Percentiles rank a stretch among this genome's conserved stretches.
Conservation (phyloP, 495 filamentous ascomycete genomes). For the Cercophora sp. region DNA sequence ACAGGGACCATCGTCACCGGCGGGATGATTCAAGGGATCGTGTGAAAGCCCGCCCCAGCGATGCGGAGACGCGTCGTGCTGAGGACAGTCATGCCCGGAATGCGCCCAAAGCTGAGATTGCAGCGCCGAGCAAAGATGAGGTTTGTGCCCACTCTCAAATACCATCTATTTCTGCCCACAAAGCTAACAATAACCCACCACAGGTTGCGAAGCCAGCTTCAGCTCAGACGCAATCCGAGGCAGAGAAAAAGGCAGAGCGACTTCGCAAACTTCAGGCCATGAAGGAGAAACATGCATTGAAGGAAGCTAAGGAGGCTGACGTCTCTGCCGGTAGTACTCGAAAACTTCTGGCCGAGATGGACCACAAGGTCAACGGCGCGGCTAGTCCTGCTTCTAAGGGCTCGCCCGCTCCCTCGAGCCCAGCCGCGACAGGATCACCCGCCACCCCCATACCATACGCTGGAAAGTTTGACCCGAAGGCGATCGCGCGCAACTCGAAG, state of each 20-base stretch:
- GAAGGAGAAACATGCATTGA: slow-evolving; percentile 85
- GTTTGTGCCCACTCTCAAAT: slow-evolving; percentile 35
- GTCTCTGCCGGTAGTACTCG: slow-evolving; percentile 58
- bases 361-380: slow-evolving; percentile 60
- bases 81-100: slow-evolving; percentile 69
- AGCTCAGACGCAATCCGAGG: slow-evolving; percentile 59
- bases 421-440: slow-evolving; percentile 43
- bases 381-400: slow-evolving; percentile 51
- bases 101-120: slow-evolving; percentile 58
- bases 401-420: slow-evolving; percentile 54
- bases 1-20: slow-evolving; percentile 66
- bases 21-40: slow-evolving; percentile 78
- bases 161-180: neutral
- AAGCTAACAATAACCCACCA: slow-evolving; percentile 18
- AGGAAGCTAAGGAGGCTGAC: slow-evolving; percentile 71
- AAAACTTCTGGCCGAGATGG: slow-evolving; percentile 70
- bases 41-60: slow-evolving; percentile 57
- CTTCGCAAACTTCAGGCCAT: slow-evolving; percentile 83
- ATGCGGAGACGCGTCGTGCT: slow-evolving; percentile 47
- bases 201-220: slow-evolving; percentile 51
- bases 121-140: slow-evolving; percentile 46
- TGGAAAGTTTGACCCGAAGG: slow-evolving; percentile 87
- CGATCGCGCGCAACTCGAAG: slow-evolving; percentile 70
- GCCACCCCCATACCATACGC: slow-evolving; percentile 51
- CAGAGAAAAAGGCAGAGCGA: slow-evolving; percentile 79